Percentiles rank a stretch among this genome's conserved stretches.
Evolutionary conservation across 306 rosid species (phyloP).

Genomic region (Luffa acutangula): DNA sequence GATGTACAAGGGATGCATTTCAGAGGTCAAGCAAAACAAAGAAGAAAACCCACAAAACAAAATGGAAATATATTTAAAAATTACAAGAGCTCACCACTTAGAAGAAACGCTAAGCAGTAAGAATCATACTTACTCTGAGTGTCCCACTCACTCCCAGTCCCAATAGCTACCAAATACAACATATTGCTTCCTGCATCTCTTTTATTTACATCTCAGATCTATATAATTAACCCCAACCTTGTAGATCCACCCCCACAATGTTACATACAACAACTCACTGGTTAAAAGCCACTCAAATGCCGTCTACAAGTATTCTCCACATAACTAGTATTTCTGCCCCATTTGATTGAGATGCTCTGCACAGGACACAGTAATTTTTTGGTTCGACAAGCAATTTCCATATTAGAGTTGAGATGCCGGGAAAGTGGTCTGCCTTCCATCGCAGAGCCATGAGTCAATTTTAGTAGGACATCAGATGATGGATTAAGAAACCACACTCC

Average conservation of each 20-base stretch:
- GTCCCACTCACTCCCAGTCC: not conserved
- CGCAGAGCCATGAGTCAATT: not conserved
- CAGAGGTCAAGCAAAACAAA: not conserved
- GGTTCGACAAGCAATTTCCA: not conserved
- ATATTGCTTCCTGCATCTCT: not conserved
- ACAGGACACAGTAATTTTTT: not conserved
- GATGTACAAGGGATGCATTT: not conserved
- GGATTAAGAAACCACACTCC: not conserved
- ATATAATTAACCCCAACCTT: not conserved
- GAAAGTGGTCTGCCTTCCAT: not conserved
- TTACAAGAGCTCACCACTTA: not conserved
- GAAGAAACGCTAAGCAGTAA: not conserved
- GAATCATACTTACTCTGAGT: not conserved
- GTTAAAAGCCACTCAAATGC: not conserved
- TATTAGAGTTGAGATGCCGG: not conserved
- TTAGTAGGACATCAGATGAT: not conserved
- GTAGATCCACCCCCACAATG: not conserved
- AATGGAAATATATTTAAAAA: not conserved
- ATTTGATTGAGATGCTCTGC: not conserved
- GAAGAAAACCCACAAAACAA: not conserved
- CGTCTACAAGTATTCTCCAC: not conserved
- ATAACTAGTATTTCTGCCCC: not conserved
- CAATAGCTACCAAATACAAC: not conserved
- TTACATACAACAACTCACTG: not conserved
- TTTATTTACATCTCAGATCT: not conserved